Percentiles rank a stretch among this genome's conserved stretches.
These are phyloP conservation scores for Aspergillus coremiiformis DNA, from an alignment of 495 filamentous ascomycete genomes.

Conservation along the genomic window DNA sequence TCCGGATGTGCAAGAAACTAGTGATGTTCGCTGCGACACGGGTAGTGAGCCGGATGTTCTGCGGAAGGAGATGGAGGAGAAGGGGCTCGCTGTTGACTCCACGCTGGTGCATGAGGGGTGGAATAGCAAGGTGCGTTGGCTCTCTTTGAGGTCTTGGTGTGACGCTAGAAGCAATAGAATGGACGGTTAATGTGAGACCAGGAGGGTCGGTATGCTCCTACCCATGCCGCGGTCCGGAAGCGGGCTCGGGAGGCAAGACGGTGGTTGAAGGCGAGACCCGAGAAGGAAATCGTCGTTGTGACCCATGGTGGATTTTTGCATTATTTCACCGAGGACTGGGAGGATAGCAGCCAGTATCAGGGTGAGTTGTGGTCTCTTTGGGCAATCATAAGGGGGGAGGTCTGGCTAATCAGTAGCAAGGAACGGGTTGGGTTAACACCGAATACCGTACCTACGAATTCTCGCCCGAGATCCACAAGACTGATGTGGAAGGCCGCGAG, in stretches of 20 bases:
- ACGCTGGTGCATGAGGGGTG: constrained; percentile 53
- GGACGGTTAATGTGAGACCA: constrained; percentile 4
- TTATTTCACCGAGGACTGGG: constrained; percentile 81
- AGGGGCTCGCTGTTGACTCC: constrained; percentile 55
- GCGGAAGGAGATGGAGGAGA: constrained; percentile 54
- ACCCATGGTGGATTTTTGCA: constrained; percentile 66
- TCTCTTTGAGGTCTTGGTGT: not conserved
- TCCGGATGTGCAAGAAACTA: constrained; percentile 77
- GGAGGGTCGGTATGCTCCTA: constrained; percentile 51
- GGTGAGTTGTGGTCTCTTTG: constrained; percentile 32
- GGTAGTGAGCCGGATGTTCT: constrained; percentile 52
- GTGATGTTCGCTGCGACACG: constrained; percentile 69
- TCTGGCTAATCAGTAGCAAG: constrained; percentile 20
- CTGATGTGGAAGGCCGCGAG: constrained; percentile 32
- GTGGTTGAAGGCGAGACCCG: constrained; percentile 53
- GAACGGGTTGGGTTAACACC: constrained; percentile 80
- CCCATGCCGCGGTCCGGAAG: constrained; percentile 47
- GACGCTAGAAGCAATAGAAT: not conserved
- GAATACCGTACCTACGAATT: constrained; percentile 75
- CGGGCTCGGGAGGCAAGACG: constrained; percentile 58
- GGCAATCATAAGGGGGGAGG: not conserved
- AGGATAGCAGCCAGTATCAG: constrained; percentile 47
- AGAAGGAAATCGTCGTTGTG: constrained; percentile 62
- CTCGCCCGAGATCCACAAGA: constrained; percentile 32
- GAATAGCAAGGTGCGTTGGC: constrained; percentile 53